Conservation (phyloP, 768 basidiomycete species). For the Leucocoprinus birnbaumii region DNA sequence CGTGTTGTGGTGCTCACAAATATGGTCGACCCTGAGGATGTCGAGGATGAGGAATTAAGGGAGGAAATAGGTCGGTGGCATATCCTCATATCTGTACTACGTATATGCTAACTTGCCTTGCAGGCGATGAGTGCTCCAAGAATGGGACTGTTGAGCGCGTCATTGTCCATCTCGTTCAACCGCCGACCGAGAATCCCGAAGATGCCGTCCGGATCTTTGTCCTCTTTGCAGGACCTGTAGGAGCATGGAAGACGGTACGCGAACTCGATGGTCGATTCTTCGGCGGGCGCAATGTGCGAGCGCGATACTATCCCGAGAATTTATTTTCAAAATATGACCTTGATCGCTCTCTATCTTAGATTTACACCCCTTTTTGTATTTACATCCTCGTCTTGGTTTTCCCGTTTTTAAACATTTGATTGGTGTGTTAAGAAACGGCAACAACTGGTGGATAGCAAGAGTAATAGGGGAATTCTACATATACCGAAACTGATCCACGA, state of each 20-base stretch:
- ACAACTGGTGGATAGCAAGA: not conserved
- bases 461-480: constrained; percentile 1
- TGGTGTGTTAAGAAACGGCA: not conserved
- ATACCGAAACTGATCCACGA: not conserved
- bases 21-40: constrained; percentile 82
- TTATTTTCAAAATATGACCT: constrained; percentile 49
- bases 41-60: constrained; percentile 79
- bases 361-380: constrained; percentile 4
- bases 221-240: constrained; percentile 85
- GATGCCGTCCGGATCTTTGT: constrained; percentile 93
- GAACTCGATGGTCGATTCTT: constrained; percentile 94
- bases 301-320: constrained; percentile 75
- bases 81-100: not conserved
- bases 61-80: constrained; percentile 77
- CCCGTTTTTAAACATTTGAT: not conserved
- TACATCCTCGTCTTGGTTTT: constrained; percentile 3
- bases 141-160: constrained; percentile 92
- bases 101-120: not conserved
- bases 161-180: constrained; percentile 73
- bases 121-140: constrained; percentile 90
- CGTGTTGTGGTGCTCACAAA: constrained; percentile 88
- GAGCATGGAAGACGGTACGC: constrained; percentile 94
- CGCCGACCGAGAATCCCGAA: constrained; percentile 60
- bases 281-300: constrained; percentile 80
- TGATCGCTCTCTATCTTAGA: constrained; percentile 36